Evolutionary conservation across 2,329 filamentous ascomycete species (phyloP), one percentile per base, ranked within the genome.

Genomic region (Lecanicillium sp.): DNA sequence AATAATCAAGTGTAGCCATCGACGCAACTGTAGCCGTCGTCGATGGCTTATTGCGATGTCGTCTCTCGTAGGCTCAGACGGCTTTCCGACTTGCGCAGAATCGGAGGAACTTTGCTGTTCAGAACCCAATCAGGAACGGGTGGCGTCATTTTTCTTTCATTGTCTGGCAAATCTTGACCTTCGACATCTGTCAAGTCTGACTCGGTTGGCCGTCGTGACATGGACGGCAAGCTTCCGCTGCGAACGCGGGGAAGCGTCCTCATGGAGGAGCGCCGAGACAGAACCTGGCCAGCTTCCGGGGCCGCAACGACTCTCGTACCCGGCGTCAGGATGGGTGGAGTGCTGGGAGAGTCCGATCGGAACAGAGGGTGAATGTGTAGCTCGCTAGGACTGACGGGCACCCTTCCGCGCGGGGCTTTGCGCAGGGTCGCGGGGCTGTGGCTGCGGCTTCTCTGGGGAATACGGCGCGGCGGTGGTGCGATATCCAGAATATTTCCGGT

Each of bases 361-460:
- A 90, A 90, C 3, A 90, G 73, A 8, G 86, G 86, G 62, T 90
- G 86, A 38, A 90, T 89, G 59, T 89, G 80, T 3, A 81, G 73
- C 61, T 90, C 84, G 57, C 73, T 74, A 42, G 59, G 68, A 62
- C 43, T 65, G 64, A 14, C 63, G 68, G 54, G 11, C 57, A 60
- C 20, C 19, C 58, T 38, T 52, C 59, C 52, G 8, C 48, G 49
- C 38, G 50, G 48, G 4, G 51, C 46, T 10, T 44, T 38, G 12
- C 49, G 49, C 44, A 37, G 29, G 10, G 40, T 45, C 21, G 41
- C 26, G 58, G 76, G 72, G 55, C 74, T 79, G 59, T 70, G 75
- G 58, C 76, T 80, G 50, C 75, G 70, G 51, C 73, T 76, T 39
- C 74, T 66, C 27, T 65, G 62, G 9, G 65, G 63, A 5, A 62